phyloP scores from a whole-genome alignment of 192 early-diverging fungal genomes.

The Rhizophagus sp. region DNA sequence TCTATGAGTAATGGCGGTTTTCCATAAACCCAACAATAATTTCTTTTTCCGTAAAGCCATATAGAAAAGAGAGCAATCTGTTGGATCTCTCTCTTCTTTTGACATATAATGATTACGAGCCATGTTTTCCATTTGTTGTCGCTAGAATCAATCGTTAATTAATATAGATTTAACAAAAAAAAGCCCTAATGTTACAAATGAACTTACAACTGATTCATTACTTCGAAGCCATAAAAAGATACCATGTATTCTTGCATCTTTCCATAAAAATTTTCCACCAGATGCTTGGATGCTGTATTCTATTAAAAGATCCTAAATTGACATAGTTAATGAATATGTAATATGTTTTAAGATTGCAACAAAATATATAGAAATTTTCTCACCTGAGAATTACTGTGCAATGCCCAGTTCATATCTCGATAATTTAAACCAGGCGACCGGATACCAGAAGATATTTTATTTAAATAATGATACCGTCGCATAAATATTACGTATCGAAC shows the following conservation, averaged over 20 bases:
- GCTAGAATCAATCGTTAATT: constrained; percentile 28
- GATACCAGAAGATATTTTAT: constrained; percentile 49
- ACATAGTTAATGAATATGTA: neutral
- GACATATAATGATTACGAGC: constrained; percentile 85
- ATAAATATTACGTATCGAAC: constrained; percentile 76
- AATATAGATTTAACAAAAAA: neutral
- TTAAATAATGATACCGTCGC: constrained; percentile 66
- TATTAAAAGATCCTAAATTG: constrained; percentile 61
- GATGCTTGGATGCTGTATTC: constrained; percentile 56
- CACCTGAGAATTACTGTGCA: constrained; percentile 90
- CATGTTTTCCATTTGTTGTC: constrained; percentile 77
- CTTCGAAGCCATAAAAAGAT: constrained; percentile 86
- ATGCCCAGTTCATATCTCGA: constrained; percentile 82
- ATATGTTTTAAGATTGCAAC: constrained; percentile 35
- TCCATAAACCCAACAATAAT: constrained; percentile 89
- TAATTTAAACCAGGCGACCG: constrained; percentile 50
- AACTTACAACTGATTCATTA: constrained; percentile 64
- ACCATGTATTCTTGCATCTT: constrained; percentile 78
- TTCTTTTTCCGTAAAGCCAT: constrained; percentile 89
- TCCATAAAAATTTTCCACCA: constrained; percentile 74
- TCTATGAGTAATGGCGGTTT: constrained; percentile 74
- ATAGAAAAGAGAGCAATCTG: constrained; percentile 86
- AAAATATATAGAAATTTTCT: constrained; percentile 16
- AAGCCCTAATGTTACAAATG: neutral
- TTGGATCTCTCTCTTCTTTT: constrained; percentile 80